phyloP scores from a whole-genome alignment of 345 rosid species.

The Citrus australasica region DNA sequence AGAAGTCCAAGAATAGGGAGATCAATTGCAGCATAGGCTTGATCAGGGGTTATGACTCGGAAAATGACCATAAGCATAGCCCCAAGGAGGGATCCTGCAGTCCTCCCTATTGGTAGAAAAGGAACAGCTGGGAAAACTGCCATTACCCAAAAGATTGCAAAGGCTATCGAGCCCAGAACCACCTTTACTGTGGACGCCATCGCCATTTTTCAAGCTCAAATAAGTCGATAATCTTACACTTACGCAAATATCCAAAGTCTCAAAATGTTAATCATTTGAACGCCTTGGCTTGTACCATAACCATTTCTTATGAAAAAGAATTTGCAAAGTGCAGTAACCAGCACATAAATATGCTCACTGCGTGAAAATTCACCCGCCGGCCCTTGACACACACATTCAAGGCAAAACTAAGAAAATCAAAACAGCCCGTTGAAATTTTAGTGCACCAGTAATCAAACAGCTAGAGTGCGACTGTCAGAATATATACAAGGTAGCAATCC shows the following conservation, averaged over 20 bases:
- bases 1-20: slow-evolving; percentile 84
- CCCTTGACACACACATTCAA: not conserved
- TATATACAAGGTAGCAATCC: slow-evolving; percentile 92
- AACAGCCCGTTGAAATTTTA: not conserved
- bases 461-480: slow-evolving; percentile 34
- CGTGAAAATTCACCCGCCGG: not conserved
- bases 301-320: not conserved
- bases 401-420: not conserved
- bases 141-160: slow-evolving; percentile 70
- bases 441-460: slow-evolving; percentile 10
- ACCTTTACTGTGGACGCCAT: slow-evolving; percentile 51
- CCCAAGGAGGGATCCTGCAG: slow-evolving; percentile 84
- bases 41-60: slow-evolving; percentile 59
- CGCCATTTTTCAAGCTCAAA: slow-evolving; percentile 37
- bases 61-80: slow-evolving; percentile 89
- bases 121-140: slow-evolving; percentile 88
- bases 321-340: not conserved
- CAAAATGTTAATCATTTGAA: not conserved
- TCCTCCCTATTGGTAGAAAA: slow-evolving; percentile 73
- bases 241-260: not conserved
- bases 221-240: not conserved
- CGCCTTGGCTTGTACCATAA: not conserved
- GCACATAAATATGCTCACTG: not conserved
- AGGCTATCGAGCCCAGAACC: slow-evolving; percentile 65
- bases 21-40: slow-evolving; percentile 79